These are phyloP conservation scores for Venturiaceae sp. DNA, from an alignment of 2,329 filamentous ascomycete genomes.

Conservation along the genomic window DNA sequence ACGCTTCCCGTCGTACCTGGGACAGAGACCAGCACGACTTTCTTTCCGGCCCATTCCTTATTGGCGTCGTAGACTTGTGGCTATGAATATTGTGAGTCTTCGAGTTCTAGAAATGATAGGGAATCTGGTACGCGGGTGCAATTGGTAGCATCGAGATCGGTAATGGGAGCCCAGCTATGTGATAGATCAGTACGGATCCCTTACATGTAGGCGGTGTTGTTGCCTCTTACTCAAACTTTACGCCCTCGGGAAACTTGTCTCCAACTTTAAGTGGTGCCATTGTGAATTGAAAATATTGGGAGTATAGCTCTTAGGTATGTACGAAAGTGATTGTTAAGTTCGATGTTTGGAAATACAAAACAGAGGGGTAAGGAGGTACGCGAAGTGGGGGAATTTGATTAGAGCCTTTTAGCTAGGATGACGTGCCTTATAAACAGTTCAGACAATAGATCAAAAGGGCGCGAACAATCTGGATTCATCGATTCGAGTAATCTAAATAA, in stretches of 20 bases:
- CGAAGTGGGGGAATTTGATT: neutral
- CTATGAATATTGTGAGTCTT: neutral
- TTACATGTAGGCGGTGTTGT: neutral
- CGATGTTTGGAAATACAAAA: neutral
- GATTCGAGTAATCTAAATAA: neutral
- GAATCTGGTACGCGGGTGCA: constrained; percentile 53
- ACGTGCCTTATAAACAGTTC: neutral
- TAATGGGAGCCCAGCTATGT: constrained; percentile 67
- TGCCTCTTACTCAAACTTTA: constrained; percentile 58
- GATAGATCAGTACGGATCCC: constrained; percentile 3
- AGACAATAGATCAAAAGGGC: neutral
- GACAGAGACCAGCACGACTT: constrained; percentile 59
- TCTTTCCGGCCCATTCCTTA: constrained; percentile 64
- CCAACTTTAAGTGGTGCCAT: constrained; percentile 68
- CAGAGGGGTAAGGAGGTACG: neutral
- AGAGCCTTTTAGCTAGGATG: neutral
- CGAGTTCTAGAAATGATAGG: neutral
- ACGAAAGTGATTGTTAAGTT: no score
- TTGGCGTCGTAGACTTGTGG: constrained; percentile 71
- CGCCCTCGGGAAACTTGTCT: constrained; percentile 71
- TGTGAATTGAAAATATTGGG: constrained; percentile 14
- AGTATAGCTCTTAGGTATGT: neutral
- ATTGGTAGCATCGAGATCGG: constrained; percentile 58
- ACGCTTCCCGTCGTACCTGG: constrained; percentile 40
- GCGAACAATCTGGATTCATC: neutral